phyloP scores from a whole-genome alignment of 805 yeast species.

The Starmerella scarabaei region DNA sequence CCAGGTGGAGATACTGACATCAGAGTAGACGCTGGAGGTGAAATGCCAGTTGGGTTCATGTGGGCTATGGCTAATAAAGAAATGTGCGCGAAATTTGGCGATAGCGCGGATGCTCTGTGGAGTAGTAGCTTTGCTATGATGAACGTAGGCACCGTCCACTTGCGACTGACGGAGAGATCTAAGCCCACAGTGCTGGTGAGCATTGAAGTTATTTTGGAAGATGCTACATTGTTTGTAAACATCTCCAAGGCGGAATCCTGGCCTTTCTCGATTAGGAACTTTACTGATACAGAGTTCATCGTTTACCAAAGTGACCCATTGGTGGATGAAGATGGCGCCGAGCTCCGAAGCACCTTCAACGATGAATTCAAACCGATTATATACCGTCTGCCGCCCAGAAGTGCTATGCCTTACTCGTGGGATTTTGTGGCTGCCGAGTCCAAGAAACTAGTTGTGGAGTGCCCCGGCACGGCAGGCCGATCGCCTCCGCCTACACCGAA shows the following conservation, averaged over 20 bases:
- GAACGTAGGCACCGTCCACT: conserved; percentile 69
- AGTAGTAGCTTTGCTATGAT: conserved; percentile 77
- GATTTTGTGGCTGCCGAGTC: conserved; percentile 85
- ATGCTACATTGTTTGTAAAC: conserved; percentile 67
- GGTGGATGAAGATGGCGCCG: conserved; percentile 51
- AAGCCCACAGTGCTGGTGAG: conserved; percentile 49
- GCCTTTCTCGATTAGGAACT: conserved; percentile 89
- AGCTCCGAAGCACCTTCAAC: conserved; percentile 22
- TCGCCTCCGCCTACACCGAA: conserved; percentile 34
- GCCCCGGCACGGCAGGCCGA: too few species aligned
- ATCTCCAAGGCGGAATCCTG: conserved; percentile 65
- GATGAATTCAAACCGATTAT: conserved; percentile 61
- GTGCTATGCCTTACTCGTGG: conserved; percentile 98
- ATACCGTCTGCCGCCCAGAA: conserved; percentile 71
- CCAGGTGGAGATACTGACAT: conserved; percentile 19
- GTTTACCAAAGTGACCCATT: conserved; percentile 77
- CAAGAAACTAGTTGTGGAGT: conserved; percentile 64
- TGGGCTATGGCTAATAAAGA: conserved; percentile 17
- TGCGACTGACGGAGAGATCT: conserved; percentile 54
- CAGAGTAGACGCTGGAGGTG: conserved; percentile 33
- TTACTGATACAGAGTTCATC: conserved; percentile 72
- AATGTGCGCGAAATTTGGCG: conserved; percentile 26
- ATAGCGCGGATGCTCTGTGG: conserved; percentile 52
- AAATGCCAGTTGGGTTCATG: conserved; percentile 51
- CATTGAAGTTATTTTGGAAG: conserved; percentile 63